phyloP scores from a whole-genome alignment of 2,329 filamentous ascomycete species.

The Nemania serpens region DNA sequence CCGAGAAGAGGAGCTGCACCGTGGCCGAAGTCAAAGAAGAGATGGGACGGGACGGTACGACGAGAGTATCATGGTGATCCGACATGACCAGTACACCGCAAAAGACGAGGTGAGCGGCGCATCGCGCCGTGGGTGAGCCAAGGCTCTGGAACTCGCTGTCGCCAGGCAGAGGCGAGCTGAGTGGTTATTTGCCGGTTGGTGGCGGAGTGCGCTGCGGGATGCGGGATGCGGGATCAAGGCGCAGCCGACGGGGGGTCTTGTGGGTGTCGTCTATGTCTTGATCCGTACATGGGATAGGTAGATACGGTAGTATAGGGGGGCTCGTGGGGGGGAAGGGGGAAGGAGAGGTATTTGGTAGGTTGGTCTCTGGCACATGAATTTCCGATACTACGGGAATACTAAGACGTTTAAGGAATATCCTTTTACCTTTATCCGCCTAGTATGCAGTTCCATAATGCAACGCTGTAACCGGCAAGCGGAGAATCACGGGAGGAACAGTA shows the following conservation, averaged over 20 bases:
- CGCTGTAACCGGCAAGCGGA: constrained; percentile 7
- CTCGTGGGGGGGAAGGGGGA: too few relatives aligned
- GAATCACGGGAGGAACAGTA: constrained; percentile 18
- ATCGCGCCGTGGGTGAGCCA: constrained; percentile 18
- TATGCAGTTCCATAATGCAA: too few relatives aligned
- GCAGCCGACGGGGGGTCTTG: neutral
- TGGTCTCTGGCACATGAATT: neutral
- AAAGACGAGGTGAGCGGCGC: constrained; percentile 12
- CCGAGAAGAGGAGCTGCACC: neutral
- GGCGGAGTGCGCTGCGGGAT: constrained; percentile 11
- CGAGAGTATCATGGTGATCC: neutral
- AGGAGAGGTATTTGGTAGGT: neutral
- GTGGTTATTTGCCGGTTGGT: constrained; percentile 7
- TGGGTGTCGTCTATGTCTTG: neutral
- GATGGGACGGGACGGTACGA: neutral
- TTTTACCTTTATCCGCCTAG: neutral
- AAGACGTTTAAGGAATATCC: neutral
- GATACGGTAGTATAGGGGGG: too few relatives aligned
- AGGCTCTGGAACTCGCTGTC: constrained; percentile 19
- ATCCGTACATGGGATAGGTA: too few relatives aligned
- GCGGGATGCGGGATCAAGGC: neutral
- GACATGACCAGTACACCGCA: neutral
- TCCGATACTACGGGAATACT: neutral
- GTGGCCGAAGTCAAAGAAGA: neutral
- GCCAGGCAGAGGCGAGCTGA: neutral